Evolutionary conservation across 495 filamentous ascomycete genomes (phyloP).

Genomic region (Aspergillus carlsbadensis): DNA sequence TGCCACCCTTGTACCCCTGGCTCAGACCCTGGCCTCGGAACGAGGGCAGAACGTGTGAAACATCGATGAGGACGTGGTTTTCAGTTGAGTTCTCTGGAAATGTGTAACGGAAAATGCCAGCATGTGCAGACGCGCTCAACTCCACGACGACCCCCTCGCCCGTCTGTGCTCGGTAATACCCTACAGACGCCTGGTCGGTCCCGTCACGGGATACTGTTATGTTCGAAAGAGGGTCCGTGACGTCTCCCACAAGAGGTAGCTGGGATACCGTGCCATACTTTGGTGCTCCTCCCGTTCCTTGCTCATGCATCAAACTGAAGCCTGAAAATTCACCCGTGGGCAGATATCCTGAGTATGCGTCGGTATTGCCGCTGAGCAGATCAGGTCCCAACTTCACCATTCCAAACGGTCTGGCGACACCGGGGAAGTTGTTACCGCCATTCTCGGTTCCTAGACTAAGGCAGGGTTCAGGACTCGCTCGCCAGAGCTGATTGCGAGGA

Average conservation of each 20-base stretch:
- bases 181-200: constrained; percentile 56
- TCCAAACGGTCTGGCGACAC: constrained; percentile 62
- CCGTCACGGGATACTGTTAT: constrained; percentile 49
- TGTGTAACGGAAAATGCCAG: constrained; percentile 62
- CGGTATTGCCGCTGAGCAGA: constrained; percentile 43
- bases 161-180: constrained; percentile 61
- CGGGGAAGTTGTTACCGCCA: constrained; percentile 72
- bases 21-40: constrained; percentile 57
- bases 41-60: constrained; percentile 68
- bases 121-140: constrained; percentile 58
- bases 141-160: constrained; percentile 57
- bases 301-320: constrained; percentile 74
- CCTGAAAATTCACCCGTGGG: constrained; percentile 60
- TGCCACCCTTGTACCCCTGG: constrained; percentile 67
- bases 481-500: no score
- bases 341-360: constrained; percentile 67
- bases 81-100: constrained; percentile 44
- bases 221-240: constrained; percentile 58
- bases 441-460: constrained; percentile 32
- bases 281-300: constrained; percentile 70
- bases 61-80: constrained; percentile 61
- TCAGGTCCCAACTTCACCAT: constrained; percentile 74
- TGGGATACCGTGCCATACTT: constrained; percentile 72
- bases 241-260: constrained; percentile 55
- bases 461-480: neutral